Evolutionary conservation across 257 asterid species (phyloP), one percentile per base, ranked within the genome.

Genomic region (Dorcoceras hygrometricum): DNA sequence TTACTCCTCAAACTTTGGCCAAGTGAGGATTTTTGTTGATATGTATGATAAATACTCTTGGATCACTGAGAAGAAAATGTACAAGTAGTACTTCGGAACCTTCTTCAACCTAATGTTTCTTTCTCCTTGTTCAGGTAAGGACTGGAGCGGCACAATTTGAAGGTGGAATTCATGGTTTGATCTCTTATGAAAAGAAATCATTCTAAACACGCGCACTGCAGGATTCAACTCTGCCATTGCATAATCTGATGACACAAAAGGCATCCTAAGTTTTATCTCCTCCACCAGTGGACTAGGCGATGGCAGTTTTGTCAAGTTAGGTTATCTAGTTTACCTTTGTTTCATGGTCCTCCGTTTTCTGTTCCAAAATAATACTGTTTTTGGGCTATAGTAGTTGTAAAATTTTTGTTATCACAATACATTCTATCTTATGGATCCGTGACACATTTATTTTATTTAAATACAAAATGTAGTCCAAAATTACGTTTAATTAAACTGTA

Each of bases 71-170:
- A 14, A 10, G 6, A 14, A 46, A 2, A 5, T 46, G 20, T 16
- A 16, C 0, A 39, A 16, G 20, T 16, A 7, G 2, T 16, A 8
- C 7, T 25, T 26, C n/a, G 26, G 1, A 64, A 55, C 22, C 61
- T 32, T 51, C 26, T 48, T 23, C 43, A 46, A n/a, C 57, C 19
- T 10, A 25, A 24, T 53, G 43, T 46, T 63, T 34, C 23, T 31
- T 63, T 24, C 67, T 31, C 14, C 34, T 43, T 56, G 10, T 31
- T 43, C 76, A 72, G 83, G 89, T 81, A 25, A 80, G 83, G 31
- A 84, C 84, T 46, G 87, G 85, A 67, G 85, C 83, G 53, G 87
- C 84, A 34, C 86, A 82, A 70, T 79, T 64, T 26, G 90, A 84
- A 72, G 87, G 86, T 60, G 90, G 88, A 56, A 77, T 78, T 63